A percentile compares a stretch with the other conserved stretches of the same genome.
phyloP scores from a whole-genome alignment of 1,139 yeast genomes.

The Pichia sp. region DNA sequence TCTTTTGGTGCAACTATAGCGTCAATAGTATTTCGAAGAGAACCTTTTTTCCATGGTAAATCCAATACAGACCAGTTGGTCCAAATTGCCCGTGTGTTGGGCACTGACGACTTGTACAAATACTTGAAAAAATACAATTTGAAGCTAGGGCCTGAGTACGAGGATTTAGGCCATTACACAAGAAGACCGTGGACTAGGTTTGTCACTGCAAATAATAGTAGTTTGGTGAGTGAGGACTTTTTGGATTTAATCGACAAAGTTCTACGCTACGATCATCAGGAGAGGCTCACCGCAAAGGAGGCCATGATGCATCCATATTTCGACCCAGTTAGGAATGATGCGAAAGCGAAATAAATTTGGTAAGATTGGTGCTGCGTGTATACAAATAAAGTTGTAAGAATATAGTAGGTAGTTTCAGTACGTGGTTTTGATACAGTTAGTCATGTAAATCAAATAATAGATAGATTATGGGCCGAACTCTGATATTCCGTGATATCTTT shows the following conservation, averaged over 20 bases:
- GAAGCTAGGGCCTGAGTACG: conserved; percentile 55
- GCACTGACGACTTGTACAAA: conserved; percentile 60
- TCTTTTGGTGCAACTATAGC: conserved; percentile 80
- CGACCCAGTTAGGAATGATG: conserved; percentile 27
- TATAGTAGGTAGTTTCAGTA: not conserved
- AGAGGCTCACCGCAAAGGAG: conserved; percentile 70
- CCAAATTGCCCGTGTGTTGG: conserved; percentile 71
- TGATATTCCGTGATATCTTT: not conserved
- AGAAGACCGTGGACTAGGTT: conserved; percentile 67
- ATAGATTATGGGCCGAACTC: not conserved
- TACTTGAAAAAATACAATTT: conserved; percentile 62
- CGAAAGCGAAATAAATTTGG: not conserved
- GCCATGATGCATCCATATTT: conserved; percentile 65
- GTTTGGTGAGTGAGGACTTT: conserved; percentile 56
- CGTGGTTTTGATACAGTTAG: not conserved
- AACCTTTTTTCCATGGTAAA: conserved; percentile 75
- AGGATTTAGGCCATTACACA: conserved; percentile 61
- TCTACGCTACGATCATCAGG: conserved; percentile 67
- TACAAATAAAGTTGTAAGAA: not conserved
- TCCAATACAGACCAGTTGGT: conserved; percentile 77
- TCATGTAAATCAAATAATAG: not conserved
- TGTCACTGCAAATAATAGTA: conserved; percentile 40
- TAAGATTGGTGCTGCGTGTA: not conserved
- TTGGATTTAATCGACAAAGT: conserved; percentile 63
- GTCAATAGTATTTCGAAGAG: conserved; percentile 69